phyloP scores from a whole-genome alignment of 1,139 yeast species.

The Suhomyces terraborum region DNA sequence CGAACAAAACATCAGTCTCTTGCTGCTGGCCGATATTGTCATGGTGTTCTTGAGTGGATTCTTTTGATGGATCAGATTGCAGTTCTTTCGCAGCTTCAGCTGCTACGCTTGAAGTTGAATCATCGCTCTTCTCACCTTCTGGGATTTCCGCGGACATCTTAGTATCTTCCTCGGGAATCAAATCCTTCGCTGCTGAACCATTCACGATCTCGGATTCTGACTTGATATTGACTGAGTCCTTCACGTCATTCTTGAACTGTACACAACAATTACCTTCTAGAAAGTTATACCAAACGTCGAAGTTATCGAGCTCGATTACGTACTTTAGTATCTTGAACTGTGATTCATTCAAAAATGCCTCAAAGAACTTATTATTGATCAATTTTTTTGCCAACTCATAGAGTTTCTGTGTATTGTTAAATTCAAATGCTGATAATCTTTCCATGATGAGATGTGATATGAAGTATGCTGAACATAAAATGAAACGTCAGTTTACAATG shows the following conservation, averaged over 20 bases:
- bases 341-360: conserved; percentile 60
- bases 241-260: conserved; percentile 26
- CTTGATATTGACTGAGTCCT: conserved; percentile 1
- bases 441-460: conserved; percentile 30
- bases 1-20: conserved; percentile 34
- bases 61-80: conserved; percentile 6
- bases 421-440: conserved; percentile 45
- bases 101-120: conserved; percentile 10
- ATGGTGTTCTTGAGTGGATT: background rate
- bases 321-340: conserved; percentile 57
- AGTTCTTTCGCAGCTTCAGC: conserved; percentile 8
- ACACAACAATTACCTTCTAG: conserved; percentile 54
- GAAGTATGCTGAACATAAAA: background rate
- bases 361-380: conserved; percentile 51
- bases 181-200: background rate
- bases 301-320: conserved; percentile 34
- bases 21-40: conserved; percentile 10
- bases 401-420: conserved; percentile 42
- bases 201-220: background rate
- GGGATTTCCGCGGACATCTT: conserved; percentile 2
- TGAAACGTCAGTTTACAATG: background rate
- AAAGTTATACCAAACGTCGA: conserved; percentile 53
- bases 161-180: background rate
- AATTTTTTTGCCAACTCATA: conserved; percentile 52
- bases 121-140: background rate